Evolutionary conservation across 495 filamentous ascomycete species (phyloP).

Genomic region (Talaromyces stipitatus): DNA sequence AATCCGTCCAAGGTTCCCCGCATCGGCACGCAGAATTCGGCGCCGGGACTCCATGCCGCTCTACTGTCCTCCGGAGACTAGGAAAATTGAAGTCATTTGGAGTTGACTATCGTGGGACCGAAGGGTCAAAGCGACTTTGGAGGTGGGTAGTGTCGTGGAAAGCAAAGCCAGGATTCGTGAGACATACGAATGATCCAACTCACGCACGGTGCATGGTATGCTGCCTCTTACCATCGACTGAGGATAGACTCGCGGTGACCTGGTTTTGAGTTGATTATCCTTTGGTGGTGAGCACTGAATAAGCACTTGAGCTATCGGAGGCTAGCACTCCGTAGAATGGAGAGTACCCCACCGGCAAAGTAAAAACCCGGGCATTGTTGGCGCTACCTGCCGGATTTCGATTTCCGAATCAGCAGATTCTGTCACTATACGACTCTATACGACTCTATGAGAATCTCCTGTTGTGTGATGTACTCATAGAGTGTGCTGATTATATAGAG

Average conservation of each 20-base stretch:
- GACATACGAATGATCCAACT: too few species aligned
- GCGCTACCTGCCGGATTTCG: background rate
- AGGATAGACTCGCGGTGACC: background rate
- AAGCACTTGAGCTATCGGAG: background rate
- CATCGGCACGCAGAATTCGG: background rate
- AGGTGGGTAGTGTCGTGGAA: too few species aligned
- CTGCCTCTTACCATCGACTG: too few species aligned
- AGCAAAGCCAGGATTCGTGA: too few species aligned
- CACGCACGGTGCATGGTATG: too few species aligned
- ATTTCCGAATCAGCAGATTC: background rate
- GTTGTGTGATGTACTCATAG: too few species aligned
- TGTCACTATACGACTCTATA: too few species aligned
- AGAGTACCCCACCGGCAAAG: background rate
- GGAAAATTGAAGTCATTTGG: background rate
- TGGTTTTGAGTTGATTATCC: background rate
- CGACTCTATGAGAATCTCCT: too few species aligned
- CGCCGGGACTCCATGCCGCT: background rate
- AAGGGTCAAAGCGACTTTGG: background rate
- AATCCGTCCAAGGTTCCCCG: background rate
- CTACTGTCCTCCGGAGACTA: background rate
- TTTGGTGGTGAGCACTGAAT: background rate
- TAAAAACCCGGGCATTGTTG: background rate
- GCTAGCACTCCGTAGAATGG: background rate
- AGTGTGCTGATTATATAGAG: too few species aligned
- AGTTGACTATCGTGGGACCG: background rate